phyloP scores from a whole-genome alignment of 768 basidiomycete species.

The Guyanaporus albipodus region DNA sequence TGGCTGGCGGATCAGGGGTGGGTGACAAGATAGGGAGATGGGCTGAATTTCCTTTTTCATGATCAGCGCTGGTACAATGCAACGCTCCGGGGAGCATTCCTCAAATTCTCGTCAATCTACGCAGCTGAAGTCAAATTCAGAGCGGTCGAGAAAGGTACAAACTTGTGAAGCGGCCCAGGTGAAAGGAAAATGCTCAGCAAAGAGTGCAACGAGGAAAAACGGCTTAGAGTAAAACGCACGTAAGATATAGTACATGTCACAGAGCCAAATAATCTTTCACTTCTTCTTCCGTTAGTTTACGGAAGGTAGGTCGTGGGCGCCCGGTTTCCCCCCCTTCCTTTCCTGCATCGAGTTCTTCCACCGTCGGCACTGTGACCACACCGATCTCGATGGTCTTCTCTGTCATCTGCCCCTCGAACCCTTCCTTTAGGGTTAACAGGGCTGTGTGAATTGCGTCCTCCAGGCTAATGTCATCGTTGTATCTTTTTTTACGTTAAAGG shows the following conservation, averaged over 20 bases:
- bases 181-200: constrained; percentile 17
- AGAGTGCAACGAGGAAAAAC: constrained; percentile 5
- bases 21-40: constrained; percentile 17
- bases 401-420: constrained; percentile 99
- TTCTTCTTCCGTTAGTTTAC: constrained; percentile 95
- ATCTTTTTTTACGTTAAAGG: constrained; percentile 61
- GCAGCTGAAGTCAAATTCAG: constrained; percentile 6
- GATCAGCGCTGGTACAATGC: constrained; percentile 21
- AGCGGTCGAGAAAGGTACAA: constrained; percentile 2
- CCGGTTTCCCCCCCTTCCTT: constrained; percentile 66
- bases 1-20: constrained; percentile 28
- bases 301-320: constrained; percentile 81
- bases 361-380: constrained; percentile 84
- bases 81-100: constrained; percentile 6
- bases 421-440: constrained; percentile 94
- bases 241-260: constrained; percentile 41
- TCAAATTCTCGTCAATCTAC: constrained; percentile 6
- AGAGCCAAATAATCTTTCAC: constrained; percentile 92
- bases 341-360: constrained; percentile 52
- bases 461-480: constrained; percentile 97
- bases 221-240: constrained; percentile 29
- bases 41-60: constrained; percentile 25
- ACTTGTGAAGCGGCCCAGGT: constrained; percentile 6
- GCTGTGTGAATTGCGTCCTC: constrained; percentile 99
- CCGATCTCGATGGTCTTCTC: constrained; percentile 99